phyloP scores from a whole-genome alignment of 2,329 filamentous ascomycete genomes.

The Zalaria sp. region DNA sequence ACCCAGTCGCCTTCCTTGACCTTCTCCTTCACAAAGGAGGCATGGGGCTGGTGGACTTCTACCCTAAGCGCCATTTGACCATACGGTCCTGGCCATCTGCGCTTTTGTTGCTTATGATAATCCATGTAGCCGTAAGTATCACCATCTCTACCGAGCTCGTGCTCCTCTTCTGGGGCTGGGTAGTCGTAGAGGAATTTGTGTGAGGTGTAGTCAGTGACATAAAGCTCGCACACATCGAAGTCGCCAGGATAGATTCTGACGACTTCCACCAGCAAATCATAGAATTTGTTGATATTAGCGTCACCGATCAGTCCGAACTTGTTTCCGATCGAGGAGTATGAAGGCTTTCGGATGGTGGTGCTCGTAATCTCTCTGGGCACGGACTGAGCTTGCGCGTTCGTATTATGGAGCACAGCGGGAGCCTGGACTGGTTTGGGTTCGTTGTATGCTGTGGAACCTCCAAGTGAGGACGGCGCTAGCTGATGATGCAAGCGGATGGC shows the following conservation, averaged over 20 bases:
- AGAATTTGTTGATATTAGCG: slow-evolving; percentile 41
- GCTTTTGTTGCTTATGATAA: slow-evolving; percentile 13
- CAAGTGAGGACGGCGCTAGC: no score
- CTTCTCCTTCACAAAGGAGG: slow-evolving; percentile 38
- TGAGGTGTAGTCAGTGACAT: slow-evolving; percentile 71
- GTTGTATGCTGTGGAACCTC: no score
- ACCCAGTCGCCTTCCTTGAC: slow-evolving; percentile 50
- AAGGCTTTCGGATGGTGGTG: not conserved
- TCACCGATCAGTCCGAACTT: slow-evolving; percentile 56
- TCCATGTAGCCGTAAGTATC: slow-evolving; percentile 43
- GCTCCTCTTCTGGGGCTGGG: slow-evolving; percentile 20
- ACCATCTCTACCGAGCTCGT: slow-evolving; percentile 28
- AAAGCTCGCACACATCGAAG: slow-evolving; percentile 42
- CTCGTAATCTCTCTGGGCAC: not conserved
- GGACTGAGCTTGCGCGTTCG: no score
- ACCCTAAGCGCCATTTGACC: slow-evolving; percentile 61
- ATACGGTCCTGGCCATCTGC: slow-evolving; percentile 58
- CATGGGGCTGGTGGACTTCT: slow-evolving; percentile 57
- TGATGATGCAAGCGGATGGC: slow-evolving; percentile 15
- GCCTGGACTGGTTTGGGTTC: no score
- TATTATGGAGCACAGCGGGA: no score
- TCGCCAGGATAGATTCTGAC: slow-evolving; percentile 37
- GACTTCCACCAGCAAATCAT: slow-evolving; percentile 59
- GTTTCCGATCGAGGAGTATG: slow-evolving; percentile 13
- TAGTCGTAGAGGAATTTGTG: slow-evolving; percentile 51